Evolutionary conservation across 495 filamentous ascomycete genomes (phyloP).

Genomic region (Hypoxylon trugodes): DNA sequence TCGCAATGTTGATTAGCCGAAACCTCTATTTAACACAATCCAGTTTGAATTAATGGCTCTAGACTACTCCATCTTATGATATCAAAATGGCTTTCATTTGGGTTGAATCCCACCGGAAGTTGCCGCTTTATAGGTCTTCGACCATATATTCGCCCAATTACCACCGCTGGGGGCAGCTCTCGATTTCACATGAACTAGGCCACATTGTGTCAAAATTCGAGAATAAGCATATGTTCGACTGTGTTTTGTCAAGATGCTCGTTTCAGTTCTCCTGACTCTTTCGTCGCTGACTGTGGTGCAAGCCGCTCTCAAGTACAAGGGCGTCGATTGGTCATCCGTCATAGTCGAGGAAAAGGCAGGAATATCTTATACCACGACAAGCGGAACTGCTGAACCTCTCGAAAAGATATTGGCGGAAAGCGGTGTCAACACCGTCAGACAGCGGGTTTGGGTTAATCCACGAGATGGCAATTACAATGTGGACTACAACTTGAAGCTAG

Average conservation of each 20-base stretch:
- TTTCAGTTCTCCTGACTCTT: slow-evolving; percentile 2
- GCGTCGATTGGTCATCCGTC: slow-evolving; percentile 78
- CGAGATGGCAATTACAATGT: slow-evolving; percentile 70
- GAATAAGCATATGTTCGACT: not conserved
- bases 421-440: slow-evolving; percentile 76
- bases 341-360: slow-evolving; percentile 69
- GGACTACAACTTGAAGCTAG: slow-evolving; percentile 74
- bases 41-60: slow-evolving; percentile 11
- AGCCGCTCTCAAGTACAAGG: slow-evolving; percentile 67
- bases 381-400: slow-evolving; percentile 61
- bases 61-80: not conserved
- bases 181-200: not conserved
- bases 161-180: not conserved
- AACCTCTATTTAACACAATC: slow-evolving; percentile 1
- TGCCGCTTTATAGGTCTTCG: not conserved
- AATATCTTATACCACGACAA: slow-evolving; percentile 64
- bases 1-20: not conserved
- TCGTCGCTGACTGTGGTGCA: slow-evolving; percentile 31
- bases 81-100: not conserved
- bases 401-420: slow-evolving; percentile 69
- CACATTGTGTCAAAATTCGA: not conserved
- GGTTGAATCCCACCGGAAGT: slow-evolving; percentile 16
- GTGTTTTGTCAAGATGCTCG: not conserved
- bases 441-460: slow-evolving; percentile 78
- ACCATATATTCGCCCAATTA: not conserved